Percentiles rank a stretch among this genome's conserved stretches.
Conservation (phyloP, 2,329 filamentous ascomycete species). For the Ascochyta viciae-villosae region DNA sequence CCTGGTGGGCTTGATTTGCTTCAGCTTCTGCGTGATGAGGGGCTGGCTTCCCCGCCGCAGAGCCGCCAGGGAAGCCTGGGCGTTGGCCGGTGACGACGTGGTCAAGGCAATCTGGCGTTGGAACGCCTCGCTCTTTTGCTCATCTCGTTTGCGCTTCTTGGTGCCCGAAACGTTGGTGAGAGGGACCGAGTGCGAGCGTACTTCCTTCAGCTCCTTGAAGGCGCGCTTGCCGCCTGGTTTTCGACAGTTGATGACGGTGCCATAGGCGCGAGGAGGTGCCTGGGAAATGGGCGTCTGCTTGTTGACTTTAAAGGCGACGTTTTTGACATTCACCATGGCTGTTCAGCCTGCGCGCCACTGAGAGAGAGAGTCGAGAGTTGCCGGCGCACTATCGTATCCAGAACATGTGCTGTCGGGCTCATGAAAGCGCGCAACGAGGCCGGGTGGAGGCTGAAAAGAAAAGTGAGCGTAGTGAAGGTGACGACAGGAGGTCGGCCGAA, state of each 20-base stretch:
- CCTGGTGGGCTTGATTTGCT: slow-evolving; percentile 36
- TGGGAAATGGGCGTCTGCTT: slow-evolving; percentile 42
- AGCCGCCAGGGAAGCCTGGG: slow-evolving; percentile 5
- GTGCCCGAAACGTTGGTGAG: slow-evolving; percentile 37
- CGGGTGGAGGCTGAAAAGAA: slow-evolving; percentile 12
- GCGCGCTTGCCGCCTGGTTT: slow-evolving; percentile 38
- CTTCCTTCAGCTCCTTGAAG: slow-evolving; percentile 32
- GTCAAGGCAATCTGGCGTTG: slow-evolving; percentile 6
- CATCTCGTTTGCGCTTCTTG: slow-evolving; percentile 31
- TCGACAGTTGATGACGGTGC: slow-evolving; percentile 46
- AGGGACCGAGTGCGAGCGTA: slow-evolving; percentile 40
- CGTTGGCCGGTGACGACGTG: slow-evolving; percentile 9
- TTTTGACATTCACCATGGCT: slow-evolving; percentile 49
- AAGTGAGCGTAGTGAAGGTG: slow-evolving; percentile 26
- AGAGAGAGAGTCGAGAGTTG: slow-evolving; percentile 19
- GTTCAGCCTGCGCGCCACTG: slow-evolving; percentile 46
- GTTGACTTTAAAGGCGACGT: slow-evolving; percentile 49
- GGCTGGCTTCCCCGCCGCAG: slow-evolving; percentile 13
- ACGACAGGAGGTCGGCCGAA: slow-evolving; percentile 27
- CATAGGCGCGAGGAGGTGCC: slow-evolving; percentile 39
- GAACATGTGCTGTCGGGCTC: slow-evolving; percentile 2
- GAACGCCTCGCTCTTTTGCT: slow-evolving; percentile 14
- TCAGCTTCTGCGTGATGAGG: slow-evolving; percentile 29
- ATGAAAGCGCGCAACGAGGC: slow-evolving; percentile 7
- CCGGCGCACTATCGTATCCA: slow-evolving; percentile 24